Base-by-base conservation (phyloP, 352 stramenopile genomes). In the Globisporangium ultimum region DNA sequence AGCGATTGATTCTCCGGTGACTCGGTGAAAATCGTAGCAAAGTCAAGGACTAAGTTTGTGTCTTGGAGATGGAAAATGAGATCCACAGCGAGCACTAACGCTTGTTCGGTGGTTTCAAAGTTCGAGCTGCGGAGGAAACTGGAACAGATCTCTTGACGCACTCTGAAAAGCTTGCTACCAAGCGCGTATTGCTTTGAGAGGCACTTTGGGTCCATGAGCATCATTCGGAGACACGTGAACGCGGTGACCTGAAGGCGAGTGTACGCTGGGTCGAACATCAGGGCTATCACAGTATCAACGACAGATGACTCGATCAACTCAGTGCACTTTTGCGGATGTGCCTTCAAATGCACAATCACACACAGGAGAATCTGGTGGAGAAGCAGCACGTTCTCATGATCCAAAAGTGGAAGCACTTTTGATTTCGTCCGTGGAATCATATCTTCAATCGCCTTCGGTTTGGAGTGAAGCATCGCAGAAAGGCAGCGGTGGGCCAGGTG, bases 61-160 rank as follows among this genome's bases (percentile, higher is more conserved):
- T 59, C 15, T 2, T 59, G 34, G 15, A 65, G 12, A 17, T 59
- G 59, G 46, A 65, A 65, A 3, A 55, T 43, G 34, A 60, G 50
- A 38, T 65, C 52, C 6, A 60, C 59, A 15, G 38, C 12, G 9
- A 65, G 53, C 12, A 65, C 24, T 11, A 65, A n/a, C 17, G 40
- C 52, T 28, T 65, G 59, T 43, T 60, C 60, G 21, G 55, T 55
- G 5, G 60, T 51, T 38, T 65, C 59, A 48, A 65, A 60, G 20
- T 14, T 50, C 1, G 10, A 34, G 18, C 59, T 45, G 22, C 28
- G 59, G 3, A 65, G 46, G 24, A 32, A 32, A 55, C 52, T 48
- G 1, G 13, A 22, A 1, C 60, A 43, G 17, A 65, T 34, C 8
- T 41, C 28, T 7, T 13, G 9, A 3, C 59, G 59, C 32, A 51